These are phyloP conservation scores for Salvia rosmarinus DNA, from an alignment of 257 asterid genomes.

Conservation along the genomic window DNA sequence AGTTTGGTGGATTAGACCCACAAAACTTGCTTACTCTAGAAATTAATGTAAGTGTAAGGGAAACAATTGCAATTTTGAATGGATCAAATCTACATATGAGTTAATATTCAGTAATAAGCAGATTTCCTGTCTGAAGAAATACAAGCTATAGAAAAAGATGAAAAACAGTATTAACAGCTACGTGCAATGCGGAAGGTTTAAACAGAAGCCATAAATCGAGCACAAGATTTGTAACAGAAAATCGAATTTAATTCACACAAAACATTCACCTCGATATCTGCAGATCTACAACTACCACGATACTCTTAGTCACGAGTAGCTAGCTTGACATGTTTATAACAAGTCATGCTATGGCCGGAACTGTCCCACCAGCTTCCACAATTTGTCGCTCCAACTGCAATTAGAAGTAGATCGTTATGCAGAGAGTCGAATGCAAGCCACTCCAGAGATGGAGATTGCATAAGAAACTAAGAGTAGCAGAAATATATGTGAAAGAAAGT, in stretches of 20 bases:
- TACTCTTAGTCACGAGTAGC: conserved; percentile 25
- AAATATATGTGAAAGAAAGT: neutral
- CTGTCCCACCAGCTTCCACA: conserved; percentile 73
- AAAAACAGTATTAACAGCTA: conserved; percentile 23
- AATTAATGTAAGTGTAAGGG: neutral
- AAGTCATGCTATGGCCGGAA: conserved; percentile 49
- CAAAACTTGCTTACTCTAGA: neutral
- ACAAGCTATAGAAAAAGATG: conserved; percentile 12
- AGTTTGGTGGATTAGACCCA: too few relatives aligned
- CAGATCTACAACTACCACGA: conserved; percentile 31
- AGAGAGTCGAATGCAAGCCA: neutral
- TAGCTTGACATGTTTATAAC: neutral
- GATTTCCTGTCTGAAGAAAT: neutral
- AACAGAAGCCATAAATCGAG: conserved; percentile 5
- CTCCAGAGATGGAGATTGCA: too few relatives aligned
- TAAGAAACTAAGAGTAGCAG: neutral
- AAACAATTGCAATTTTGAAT: neutral
- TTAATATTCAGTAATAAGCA: conserved; percentile 5
- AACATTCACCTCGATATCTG: neutral
- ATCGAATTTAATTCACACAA: conserved; percentile 9
- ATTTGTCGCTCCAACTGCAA: conserved; percentile 80
- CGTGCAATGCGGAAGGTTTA: conserved; percentile 21
- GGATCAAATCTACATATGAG: neutral
- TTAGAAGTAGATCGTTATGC: neutral
- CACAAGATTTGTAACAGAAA: neutral